Percentiles rank a stretch among this genome's conserved stretches.
phyloP scores from a whole-genome alignment of 2,329 filamentous ascomycete genomes.

The Clonostachys rosea region DNA sequence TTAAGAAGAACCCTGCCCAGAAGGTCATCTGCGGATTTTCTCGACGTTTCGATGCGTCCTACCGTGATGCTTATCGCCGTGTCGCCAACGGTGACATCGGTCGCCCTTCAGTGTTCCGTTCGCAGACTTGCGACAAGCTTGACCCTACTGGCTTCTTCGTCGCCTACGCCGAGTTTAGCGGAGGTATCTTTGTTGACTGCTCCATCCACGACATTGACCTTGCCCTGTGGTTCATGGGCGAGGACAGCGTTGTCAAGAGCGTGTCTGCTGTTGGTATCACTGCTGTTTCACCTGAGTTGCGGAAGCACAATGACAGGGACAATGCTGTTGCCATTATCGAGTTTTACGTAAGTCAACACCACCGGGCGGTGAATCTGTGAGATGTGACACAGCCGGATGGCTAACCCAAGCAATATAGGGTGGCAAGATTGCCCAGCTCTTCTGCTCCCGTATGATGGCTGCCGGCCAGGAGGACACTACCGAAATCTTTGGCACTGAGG shows the following conservation, averaged over 20 bases:
- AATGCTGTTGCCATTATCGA: conserved; percentile 51
- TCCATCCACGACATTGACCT: conserved; percentile 62
- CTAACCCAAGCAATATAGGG: conserved; percentile 16
- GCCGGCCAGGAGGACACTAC: conserved; percentile 64
- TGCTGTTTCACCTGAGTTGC: conserved; percentile 21
- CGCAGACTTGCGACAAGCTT: conserved; percentile 64
- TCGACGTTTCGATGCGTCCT: conserved; percentile 56
- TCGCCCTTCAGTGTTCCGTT: conserved; percentile 55
- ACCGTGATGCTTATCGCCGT: conserved; percentile 53
- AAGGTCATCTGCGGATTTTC: conserved; percentile 53
- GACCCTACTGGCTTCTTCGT: conserved; percentile 66
- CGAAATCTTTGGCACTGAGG: conserved; percentile 62
- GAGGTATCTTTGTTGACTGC: conserved; percentile 69
- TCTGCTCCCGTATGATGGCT: conserved; percentile 62
- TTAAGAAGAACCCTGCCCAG: conserved; percentile 48
- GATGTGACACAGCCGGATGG: neutral
- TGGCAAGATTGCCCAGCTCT: conserved; percentile 61
- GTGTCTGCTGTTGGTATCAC: conserved; percentile 21
- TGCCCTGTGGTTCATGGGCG: conserved; percentile 23
- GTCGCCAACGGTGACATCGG: conserved; percentile 53
- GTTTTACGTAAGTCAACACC: conserved; percentile 35
- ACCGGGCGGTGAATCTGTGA: no score
- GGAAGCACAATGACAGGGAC: conserved; percentile 21
- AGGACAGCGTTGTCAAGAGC: conserved; percentile 21
- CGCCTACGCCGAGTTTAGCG: conserved; percentile 58